Evolutionary conservation across 768 basidiomycete genomes (phyloP), one percentile per base, ranked within the genome.

Genomic region (Solioccasus polychromus): DNA sequence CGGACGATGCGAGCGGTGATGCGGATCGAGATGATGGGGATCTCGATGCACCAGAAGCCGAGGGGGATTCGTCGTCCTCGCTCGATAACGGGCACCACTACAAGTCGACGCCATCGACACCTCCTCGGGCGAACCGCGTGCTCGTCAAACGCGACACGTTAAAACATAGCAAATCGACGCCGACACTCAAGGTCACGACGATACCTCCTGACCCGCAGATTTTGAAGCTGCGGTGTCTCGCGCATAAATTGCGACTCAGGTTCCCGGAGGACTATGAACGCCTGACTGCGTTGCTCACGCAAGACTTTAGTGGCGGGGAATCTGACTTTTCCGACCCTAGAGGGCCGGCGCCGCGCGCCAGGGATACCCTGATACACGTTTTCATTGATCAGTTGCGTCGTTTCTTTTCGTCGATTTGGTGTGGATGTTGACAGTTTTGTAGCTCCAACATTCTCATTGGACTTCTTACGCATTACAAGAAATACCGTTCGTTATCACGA

Each of bases 401-500:
- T 30, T 30, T 11, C 18, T 18, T 37, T 15, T 12, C 7, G 12
- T 37, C 14, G 3, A 14, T 23, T 41, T 5, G 18, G 17, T 22
- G 26, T 10, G 24, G 35, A 25, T 17, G 14, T 11, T 26, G 26
- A 26, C 26, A n/a, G 26, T 29, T 38, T 0, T 23, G 37, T 54
- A 92, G 90, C 54, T 92, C 90, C 14, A 93, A 93, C 60, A 92
- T 93, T 51, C 77, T 92, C 36, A 83, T 93, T 49, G 90, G 90
- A 26, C 76, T 92, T 44, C 62, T 92, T n/a, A 78, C 74, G 23
- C 80, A 85, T 63, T 64, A 86, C 41, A 82, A 80, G 60, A 79
- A 75, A 44, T 72, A 78, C 51, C 70, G 66, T 52, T 71, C 53
- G 28, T 51, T 31, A 52, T 53, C 71, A 62, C 57, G 65, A 64